Conservation (phyloP, 176 grass and related monocot genomes). For the Avena eriantha region DNA sequence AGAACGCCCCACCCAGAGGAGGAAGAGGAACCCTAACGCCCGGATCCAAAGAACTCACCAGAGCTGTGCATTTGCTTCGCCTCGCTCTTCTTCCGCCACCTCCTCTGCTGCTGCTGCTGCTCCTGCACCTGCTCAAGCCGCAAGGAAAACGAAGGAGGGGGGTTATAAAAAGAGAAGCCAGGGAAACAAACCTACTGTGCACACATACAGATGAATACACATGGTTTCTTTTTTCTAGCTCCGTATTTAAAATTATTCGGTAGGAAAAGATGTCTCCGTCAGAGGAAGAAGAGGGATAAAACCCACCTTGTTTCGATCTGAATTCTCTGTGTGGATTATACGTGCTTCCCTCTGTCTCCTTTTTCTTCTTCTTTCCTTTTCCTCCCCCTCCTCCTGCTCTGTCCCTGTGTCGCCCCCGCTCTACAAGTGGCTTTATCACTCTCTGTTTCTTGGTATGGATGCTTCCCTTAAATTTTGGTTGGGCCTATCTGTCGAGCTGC, state of each 20-base stretch:
- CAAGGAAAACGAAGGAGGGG: constrained; percentile 50
- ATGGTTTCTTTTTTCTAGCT: constrained; percentile 24
- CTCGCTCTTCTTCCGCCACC: not conserved
- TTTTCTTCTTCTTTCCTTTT: constrained; percentile 8
- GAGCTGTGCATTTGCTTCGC: constrained; percentile 45
- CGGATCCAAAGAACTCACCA: constrained; percentile 60
- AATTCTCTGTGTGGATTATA: constrained; percentile 40
- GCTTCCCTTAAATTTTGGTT: constrained; percentile 45
- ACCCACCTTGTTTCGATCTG: constrained; percentile 43
- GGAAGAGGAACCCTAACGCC: constrained; percentile 18
- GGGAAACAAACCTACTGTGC: constrained; percentile 29
- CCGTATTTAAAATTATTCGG: not conserved
- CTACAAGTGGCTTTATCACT: constrained; percentile 50
- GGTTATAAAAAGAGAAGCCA: constrained; percentile 59
- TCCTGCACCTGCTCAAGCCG: constrained; percentile 34
- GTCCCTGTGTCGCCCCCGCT: not conserved
- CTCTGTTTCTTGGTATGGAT: constrained; percentile 27
- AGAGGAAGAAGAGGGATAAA: not conserved
- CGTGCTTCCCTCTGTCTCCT: not conserved
- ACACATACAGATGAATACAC: not conserved
- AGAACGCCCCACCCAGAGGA: constrained; percentile 36
- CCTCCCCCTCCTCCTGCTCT: constrained; percentile 14
- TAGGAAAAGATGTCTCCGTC: constrained; percentile 31
- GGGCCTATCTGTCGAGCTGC: constrained; percentile 54
- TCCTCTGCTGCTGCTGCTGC: constrained; percentile 1